Evolutionary conservation across 1,139 yeast species (phyloP), one percentile per base, ranked within the genome.

Genomic region (Pichia sp.): DNA sequence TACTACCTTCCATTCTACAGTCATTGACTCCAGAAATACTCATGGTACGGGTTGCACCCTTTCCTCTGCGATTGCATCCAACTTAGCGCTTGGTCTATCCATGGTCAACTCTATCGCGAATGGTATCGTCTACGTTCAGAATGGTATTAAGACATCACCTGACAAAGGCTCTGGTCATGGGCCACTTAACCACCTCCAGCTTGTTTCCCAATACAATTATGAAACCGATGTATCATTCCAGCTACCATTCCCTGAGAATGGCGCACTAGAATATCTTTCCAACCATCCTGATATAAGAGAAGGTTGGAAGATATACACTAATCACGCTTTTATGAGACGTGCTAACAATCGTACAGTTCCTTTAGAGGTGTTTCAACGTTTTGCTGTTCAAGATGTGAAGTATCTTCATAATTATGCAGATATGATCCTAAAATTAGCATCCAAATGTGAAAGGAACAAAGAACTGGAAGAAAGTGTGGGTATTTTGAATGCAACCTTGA

Each of bases 1-100:
- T 29, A 62, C 67, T 2, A 54, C 73, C 1, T 75, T 72, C 52
- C 65, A 67, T 43, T 74, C 87, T 8, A 56, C 55, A 3, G 72
- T 56, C 46, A 57, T 77, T 15, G 56, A 61, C 4, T 66, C 85
- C 2, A 53, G 59, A 4, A 73, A 77, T 49, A 77, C 87, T 1
- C 96, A 87, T 55, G 96, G 96, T 9, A 85, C 96, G 2, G 96
- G 96, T 1, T 87, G 96, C 56, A 83, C 96, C 0, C 63, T 87
- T 34, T 77, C 94, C 0, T 78, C 95, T 1, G 70, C 94, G 1
- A 79, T 87, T 47, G 80, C 94, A 0, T 76, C 93, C 1, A 77
- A 82, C 48, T 48, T 85, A 32, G 88, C 94, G 3, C 64, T 63
- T 29, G 77, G 76, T 0, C 45, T 51, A 24, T 27, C 63, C 0